Evolutionary conservation across 2,329 filamentous ascomycete genomes (phyloP), one percentile per base, ranked within the genome.

Genomic region (Colletotrichum gloeosporioides): DNA sequence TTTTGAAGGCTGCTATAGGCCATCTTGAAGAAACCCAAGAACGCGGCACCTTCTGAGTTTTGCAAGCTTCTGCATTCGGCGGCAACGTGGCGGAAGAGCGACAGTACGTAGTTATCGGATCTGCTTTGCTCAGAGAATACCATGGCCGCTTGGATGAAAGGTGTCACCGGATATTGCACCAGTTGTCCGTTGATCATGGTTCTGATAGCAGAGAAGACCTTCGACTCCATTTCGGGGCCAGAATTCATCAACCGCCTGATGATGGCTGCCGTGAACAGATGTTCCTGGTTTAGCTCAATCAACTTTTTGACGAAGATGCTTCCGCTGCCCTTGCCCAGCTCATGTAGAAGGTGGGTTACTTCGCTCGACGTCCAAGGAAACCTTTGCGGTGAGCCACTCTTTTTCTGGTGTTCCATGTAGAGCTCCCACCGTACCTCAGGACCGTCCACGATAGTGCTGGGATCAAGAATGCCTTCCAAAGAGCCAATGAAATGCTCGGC

Each of bases 281-380:
- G 82, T 70, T 92, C 92, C 80, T 93, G 90, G 77, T 93, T 89
- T 65, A 94, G 87, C 25, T 87, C 86, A 32, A 96, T 86, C 31
- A 96, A 86, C 81, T 94, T 95, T 80, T 92, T 91, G 29, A 93
- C 82, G 69, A 94, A 91, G n/a, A 92, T 85, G 77, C 90, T 91
- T 75, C 44, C 76, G n/a, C 59, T 82, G 82, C 79, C 77, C 81
- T 75, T 69, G 29, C 39, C 80, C 85, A 87, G 89, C 44, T 88
- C 85, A 44, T 82, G 82, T 73, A 88, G 84, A 3, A 92, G 78
- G 3, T 88, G 78, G 32, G 86, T 83, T 15, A 89, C 84, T 80
- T 93, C 91, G 0, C 80, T 77, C 1, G 81, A 79, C 4, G 87
- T 88, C 81, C 90, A 88, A 2, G 85, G 86, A 61, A 90, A 86